These are phyloP conservation scores for Casaregolazyma suthepensis DNA, from an alignment of 1,139 yeast species.

Conservation along the genomic window DNA sequence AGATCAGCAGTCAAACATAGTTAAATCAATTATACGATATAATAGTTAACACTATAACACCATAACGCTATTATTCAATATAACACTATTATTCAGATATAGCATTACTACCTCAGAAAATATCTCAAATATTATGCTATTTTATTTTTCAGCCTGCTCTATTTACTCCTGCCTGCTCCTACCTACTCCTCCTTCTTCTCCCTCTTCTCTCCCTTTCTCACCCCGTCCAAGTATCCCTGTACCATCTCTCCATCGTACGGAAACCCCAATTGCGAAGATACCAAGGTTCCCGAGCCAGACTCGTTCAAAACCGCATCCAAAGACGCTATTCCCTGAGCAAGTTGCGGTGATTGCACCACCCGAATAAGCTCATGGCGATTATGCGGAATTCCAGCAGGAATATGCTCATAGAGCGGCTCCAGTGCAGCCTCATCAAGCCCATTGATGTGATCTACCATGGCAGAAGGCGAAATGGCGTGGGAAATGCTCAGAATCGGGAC, in stretches of 20 bases:
- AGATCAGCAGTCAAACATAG: too few relatives aligned
- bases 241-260: slow-evolving; percentile 57
- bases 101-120: too few relatives aligned
- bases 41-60: too few relatives aligned
- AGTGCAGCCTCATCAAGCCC: slow-evolving; percentile 37
- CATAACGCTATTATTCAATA: too few relatives aligned
- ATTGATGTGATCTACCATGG: slow-evolving; percentile 39
- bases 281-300: slow-evolving; percentile 47
- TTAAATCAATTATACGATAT: too few relatives aligned
- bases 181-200: neutral
- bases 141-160: neutral
- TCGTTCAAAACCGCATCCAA: slow-evolving; percentile 41
- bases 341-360: slow-evolving; percentile 50
- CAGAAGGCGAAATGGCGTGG: slow-evolving; percentile 40
- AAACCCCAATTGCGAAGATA: slow-evolving; percentile 47
- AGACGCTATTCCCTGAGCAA: slow-evolving; percentile 42
- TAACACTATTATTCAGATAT: too few relatives aligned
- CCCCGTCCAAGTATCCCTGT: slow-evolving; percentile 46
- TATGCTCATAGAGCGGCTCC: slow-evolving; percentile 35
- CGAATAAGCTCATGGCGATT: slow-evolving; percentile 40
- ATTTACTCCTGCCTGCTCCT: neutral
- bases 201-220: slow-evolving; percentile 33
- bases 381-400: slow-evolving; percentile 44
- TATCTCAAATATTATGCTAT: too few relatives aligned
- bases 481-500: slow-evolving; percentile 29